Conservation (phyloP, 495 filamentous ascomycete species). For the Lophiotrema nucula region DNA sequence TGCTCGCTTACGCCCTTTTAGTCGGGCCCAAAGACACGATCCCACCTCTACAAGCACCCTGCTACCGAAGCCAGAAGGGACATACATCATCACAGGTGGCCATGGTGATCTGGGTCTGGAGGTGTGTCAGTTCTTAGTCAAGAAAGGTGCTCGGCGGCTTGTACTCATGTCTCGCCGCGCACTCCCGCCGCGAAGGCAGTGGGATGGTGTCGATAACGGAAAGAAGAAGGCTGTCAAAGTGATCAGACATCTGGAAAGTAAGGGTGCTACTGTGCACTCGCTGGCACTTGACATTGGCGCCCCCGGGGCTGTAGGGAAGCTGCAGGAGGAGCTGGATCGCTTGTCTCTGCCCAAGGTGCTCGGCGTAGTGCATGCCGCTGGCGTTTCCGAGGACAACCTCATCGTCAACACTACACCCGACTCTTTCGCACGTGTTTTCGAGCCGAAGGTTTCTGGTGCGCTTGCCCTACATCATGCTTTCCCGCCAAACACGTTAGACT, state of each 20-base stretch:
- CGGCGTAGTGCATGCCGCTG: constrained; percentile 52
- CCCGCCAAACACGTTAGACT: constrained; percentile 38
- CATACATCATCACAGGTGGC: constrained; percentile 51
- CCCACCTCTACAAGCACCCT: constrained; percentile 6
- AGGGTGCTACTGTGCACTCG: constrained; percentile 37
- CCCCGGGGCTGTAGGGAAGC: constrained; percentile 15
- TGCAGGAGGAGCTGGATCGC: constrained; percentile 29
- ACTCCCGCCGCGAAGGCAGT: constrained; percentile 37
- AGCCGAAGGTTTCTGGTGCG: constrained; percentile 47
- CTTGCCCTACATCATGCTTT: constrained; percentile 44
- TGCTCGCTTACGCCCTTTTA: constrained; percentile 39
- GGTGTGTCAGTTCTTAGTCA: constrained; percentile 42
- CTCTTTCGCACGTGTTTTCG: constrained; percentile 41
- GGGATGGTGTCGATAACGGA: constrained; percentile 19
- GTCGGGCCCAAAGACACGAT: constrained; percentile 18
- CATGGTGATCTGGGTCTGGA: constrained; percentile 47
- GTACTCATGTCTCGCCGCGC: constrained; percentile 45
- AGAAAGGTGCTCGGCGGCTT: constrained; percentile 45
- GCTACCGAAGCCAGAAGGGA: constrained; percentile 41
- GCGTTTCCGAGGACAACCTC: constrained; percentile 45
- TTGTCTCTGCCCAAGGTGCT: constrained; percentile 41
- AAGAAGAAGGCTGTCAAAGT: constrained; percentile 7
- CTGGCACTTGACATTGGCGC: constrained; percentile 37
- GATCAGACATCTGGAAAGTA: constrained; percentile 37
- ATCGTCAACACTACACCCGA: constrained; percentile 41